These are phyloP conservation scores for Anisodus tanguticus DNA, from an alignment of 257 asterid species.

Conservation along the genomic window DNA sequence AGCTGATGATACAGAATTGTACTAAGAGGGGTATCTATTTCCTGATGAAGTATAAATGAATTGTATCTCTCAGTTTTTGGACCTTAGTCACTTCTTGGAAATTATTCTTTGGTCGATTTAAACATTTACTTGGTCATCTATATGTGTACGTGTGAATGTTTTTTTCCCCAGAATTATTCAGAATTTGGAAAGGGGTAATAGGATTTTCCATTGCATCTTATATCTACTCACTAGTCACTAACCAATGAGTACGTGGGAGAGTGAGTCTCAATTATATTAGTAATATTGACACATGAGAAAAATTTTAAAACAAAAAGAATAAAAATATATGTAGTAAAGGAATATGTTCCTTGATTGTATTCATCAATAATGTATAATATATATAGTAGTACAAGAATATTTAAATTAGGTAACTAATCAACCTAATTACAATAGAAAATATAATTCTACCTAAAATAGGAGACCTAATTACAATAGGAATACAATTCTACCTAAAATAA, in stretches of 20 bases:
- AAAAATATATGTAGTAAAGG: not conserved
- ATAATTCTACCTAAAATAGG: no score
- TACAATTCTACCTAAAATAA: no score
- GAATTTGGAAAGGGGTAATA: not conserved
- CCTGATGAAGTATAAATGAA: constrained; percentile 10
- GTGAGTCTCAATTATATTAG: not conserved
- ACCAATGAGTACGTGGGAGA: not conserved
- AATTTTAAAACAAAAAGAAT: not conserved
- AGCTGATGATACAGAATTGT: not conserved
- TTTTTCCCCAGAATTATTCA: not conserved
- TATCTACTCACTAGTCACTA: constrained; percentile 10
- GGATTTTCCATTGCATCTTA: constrained; percentile 16
- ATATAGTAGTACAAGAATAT: not conserved
- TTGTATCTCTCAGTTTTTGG: constrained; percentile 21
- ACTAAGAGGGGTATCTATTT: not conserved
- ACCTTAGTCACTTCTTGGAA: constrained; percentile 16
- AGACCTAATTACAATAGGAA: no score
- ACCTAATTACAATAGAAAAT: no score
- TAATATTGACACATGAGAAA: not conserved
- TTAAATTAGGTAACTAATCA: no score
- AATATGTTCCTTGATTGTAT: no score
- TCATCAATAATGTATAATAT: no score
- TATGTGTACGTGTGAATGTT: constrained; percentile 7
- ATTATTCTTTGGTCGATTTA: constrained; percentile 23
- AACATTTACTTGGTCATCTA: not conserved